Evolutionary conservation across 1,284 basidiomycete species (phyloP), one percentile per base, ranked within the genome.

Genomic region (Marasmius oreades): DNA sequence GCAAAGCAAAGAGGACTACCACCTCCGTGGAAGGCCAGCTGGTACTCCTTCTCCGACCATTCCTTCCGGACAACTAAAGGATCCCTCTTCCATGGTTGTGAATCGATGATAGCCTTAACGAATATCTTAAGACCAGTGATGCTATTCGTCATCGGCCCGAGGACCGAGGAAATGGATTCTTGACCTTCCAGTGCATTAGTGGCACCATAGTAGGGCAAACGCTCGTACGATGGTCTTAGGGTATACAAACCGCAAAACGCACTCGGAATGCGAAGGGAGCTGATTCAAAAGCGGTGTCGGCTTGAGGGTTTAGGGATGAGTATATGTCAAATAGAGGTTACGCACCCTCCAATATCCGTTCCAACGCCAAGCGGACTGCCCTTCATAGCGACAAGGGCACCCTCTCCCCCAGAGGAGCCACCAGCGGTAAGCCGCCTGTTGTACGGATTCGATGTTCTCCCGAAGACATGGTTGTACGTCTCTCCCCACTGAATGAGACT

Each of bases 31-130:
- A 88, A 83, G 23, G 66, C 64, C 3, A 89, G 75, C n/a, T 69
- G 64, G 62, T 90, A 85, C 36, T 75, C 77, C 0, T 79, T 75
- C 53, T 86, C 78, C 44, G 77, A 74, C 90, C 89, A 93, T 1
- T 77, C 76, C 64, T 88, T 86, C 24, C 79, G 76, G 5, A 84
- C 65, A 1, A 79, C 78, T 26, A 82, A 69, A 0, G 90, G 88
- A 64, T 93, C 91, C 56, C 72, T 75, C 5, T 78, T 64, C 90
- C 91, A 93, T 0, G 88, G 87, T 59, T 84, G 71, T n/a, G 73
- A 65, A 51, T 74, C 73, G 10, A 84, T 65, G 2, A 90, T 77
- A 0, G 76, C 75, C 65, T 86, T 80, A 62, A 82, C 79, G 71
- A 91, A 92, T 1, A 75, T 63, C 64, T 85, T 85, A 42, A 92